Base-by-base conservation (phyloP, 2,329 filamentous ascomycete genomes). In the Chaetoscypha palmicola region DNA sequence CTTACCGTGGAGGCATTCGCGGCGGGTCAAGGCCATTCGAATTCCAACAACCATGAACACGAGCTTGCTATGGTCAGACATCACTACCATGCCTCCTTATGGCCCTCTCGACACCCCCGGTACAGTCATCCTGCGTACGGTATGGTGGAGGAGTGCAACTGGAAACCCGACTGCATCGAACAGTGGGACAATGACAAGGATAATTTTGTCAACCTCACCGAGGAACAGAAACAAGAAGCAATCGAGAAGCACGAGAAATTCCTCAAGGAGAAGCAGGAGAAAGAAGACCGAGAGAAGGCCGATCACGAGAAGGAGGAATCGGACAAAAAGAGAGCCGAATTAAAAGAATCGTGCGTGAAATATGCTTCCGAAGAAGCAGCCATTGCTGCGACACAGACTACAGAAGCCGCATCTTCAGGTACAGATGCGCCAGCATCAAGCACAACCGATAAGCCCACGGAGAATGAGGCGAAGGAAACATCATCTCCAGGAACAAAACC, bases 11-110 rank as follows among this genome's bases (percentile, higher is more conserved):
- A 85, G 60, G 79, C 80, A 0, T 85, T 85, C 52, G 81, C 81
- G 12, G 80, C 80, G 1, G 80, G 80, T 8, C 81, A 84, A 59
- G 81, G 81, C 12, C 81, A 85, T 60, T 84, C 80, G 0, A 74
- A 85, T 57, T 82, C 79, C 0, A 81, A 80, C 11, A 83, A 79
- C 55, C 81, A 84, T 60, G 73, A 80, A 41, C 70, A 78, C 2
- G 69, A 77, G 34, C 71, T 71, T 8, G 81, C 81, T 1, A 67
- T 85, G 1, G 79, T 86, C 22, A 81, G 79, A 60, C 81, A 86
- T 58, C 80, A 85, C 61, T 86, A 84, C 58, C 81, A 86, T 59
- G 81, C 81, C 0, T 84, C 80, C 2, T 75, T 78, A 47, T 86
- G 81, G 81, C 81, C 81, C 2, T 74, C 72, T 45, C 68, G 68